A percentile compares a stretch with the other conserved stretches of the same genome.
These are phyloP conservation scores for Paecilomyces formosus DNA, from an alignment of 2,329 filamentous ascomycete species.

Conservation along the genomic window DNA sequence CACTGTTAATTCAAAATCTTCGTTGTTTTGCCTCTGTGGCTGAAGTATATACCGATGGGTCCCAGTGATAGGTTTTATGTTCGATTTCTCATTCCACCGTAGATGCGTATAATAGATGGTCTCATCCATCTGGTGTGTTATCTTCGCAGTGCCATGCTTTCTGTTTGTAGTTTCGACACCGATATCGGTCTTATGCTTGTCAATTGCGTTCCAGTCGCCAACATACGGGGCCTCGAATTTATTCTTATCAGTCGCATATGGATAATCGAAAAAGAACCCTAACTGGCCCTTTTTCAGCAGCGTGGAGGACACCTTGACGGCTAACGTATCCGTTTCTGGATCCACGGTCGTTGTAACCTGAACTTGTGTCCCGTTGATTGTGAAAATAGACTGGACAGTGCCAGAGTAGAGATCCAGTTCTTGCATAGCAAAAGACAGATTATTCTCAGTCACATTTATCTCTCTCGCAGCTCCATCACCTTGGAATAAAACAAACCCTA, in stretches of 20 bases:
- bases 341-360: conserved; percentile 40
- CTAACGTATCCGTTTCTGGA: conserved; percentile 40
- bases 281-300: conserved; percentile 32
- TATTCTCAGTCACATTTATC: conserved; percentile 35
- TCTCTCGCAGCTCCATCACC: conserved; percentile 9
- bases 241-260: conserved; percentile 39
- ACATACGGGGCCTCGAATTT: conserved; percentile 52
- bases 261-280: conserved; percentile 47
- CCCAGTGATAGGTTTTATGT: conserved; percentile 25
- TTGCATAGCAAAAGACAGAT: conserved; percentile 35
- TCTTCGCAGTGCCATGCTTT: conserved; percentile 23
- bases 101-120: conserved; percentile 37
- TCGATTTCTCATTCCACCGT: conserved; percentile 29
- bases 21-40: not conserved
- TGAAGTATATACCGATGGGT: conserved; percentile 41
- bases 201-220: conserved; percentile 43
- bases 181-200: conserved; percentile 37
- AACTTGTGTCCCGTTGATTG: conserved; percentile 32
- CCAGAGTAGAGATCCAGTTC: conserved; percentile 44
- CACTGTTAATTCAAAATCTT: conserved; percentile 21
- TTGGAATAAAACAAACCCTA: conserved; percentile 40
- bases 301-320: conserved; percentile 36
- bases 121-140: conserved; percentile 38
- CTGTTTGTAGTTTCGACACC: conserved; percentile 6
- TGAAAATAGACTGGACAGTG: conserved; percentile 38